Conservation (phyloP, 805 yeast genomes). For the Clavispora vitiphila region DNA sequence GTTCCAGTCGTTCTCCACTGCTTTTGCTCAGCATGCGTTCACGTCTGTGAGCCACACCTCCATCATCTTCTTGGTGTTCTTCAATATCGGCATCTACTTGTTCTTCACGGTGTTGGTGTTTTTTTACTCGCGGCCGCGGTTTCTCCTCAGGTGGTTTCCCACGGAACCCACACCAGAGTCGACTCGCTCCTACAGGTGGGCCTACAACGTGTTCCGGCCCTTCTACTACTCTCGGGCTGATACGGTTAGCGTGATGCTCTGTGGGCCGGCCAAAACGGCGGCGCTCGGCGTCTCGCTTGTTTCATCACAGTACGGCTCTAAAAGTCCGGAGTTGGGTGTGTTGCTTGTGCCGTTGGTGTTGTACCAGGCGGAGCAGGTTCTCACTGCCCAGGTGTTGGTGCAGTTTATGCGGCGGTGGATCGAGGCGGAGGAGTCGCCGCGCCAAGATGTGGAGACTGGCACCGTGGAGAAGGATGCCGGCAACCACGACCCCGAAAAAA, state of each 20-base stretch:
- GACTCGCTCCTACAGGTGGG: slow-evolving; percentile 39
- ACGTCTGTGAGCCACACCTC: slow-evolving; percentile 62
- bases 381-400: slow-evolving; percentile 71
- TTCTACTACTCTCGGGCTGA: slow-evolving; percentile 69
- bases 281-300: slow-evolving; percentile 83
- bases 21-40: slow-evolving; percentile 79
- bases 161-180: slow-evolving; percentile 45
- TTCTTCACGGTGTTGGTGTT: slow-evolving; percentile 68
- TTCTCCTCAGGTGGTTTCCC: slow-evolving; percentile 39
- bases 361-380: slow-evolving; percentile 83
- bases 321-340: slow-evolving; percentile 58
- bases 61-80: slow-evolving; percentile 72
- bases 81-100: slow-evolving; percentile 75
- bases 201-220: slow-evolving; percentile 48
- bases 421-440: slow-evolving; percentile 25
- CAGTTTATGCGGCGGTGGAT: slow-evolving; percentile 70
- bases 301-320: slow-evolving; percentile 72
- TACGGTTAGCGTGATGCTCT: slow-evolving; percentile 73
- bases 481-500: too few species aligned
- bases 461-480: background rate
- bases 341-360: slow-evolving; percentile 77
- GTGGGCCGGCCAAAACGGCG: slow-evolving; percentile 93
- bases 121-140: slow-evolving; percentile 55
- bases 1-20: slow-evolving; percentile 80
- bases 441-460: slow-evolving; percentile 12